These are phyloP conservation scores for Bipolaris bicolor DNA, from an alignment of 2,329 filamentous ascomycete species.

Conservation along the genomic window DNA sequence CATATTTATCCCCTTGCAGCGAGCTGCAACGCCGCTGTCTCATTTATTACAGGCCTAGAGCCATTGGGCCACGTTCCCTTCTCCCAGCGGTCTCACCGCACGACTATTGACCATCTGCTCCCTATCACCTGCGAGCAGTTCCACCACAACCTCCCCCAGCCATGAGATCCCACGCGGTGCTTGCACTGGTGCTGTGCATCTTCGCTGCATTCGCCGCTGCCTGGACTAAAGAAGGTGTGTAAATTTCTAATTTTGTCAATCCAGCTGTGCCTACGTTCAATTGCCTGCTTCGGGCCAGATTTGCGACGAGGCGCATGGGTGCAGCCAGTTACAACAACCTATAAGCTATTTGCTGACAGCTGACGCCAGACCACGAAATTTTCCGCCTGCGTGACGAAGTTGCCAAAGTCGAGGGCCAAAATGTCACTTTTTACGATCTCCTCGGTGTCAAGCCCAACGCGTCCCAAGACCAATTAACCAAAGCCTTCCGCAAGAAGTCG, in stretches of 20 bases:
- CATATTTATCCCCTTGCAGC: constrained; percentile 13
- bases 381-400: constrained; percentile 94
- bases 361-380: constrained; percentile 84
- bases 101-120: constrained; percentile 22
- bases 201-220: constrained; percentile 73
- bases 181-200: constrained; percentile 72
- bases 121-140: constrained; percentile 29
- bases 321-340: constrained; percentile 21
- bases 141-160: constrained; percentile 44
- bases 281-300: constrained; percentile 9
- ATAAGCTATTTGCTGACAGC: constrained; percentile 24
- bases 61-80: constrained; percentile 37
- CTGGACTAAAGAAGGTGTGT: constrained; percentile 84
- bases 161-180: constrained; percentile 72
- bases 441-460: constrained; percentile 76
- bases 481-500: constrained; percentile 90
- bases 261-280: constrained; percentile 12
- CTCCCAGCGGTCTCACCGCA: constrained; percentile 29
- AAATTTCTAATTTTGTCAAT: not conserved
- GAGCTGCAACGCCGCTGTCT: constrained; percentile 15
- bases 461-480: constrained; percentile 85
- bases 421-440: constrained; percentile 92
- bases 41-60: constrained; percentile 10
- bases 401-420: constrained; percentile 71
- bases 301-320: constrained; percentile 18